Evolutionary conservation across 345 rosid species (phyloP).

Genomic region (Trapa bicornis): DNA sequence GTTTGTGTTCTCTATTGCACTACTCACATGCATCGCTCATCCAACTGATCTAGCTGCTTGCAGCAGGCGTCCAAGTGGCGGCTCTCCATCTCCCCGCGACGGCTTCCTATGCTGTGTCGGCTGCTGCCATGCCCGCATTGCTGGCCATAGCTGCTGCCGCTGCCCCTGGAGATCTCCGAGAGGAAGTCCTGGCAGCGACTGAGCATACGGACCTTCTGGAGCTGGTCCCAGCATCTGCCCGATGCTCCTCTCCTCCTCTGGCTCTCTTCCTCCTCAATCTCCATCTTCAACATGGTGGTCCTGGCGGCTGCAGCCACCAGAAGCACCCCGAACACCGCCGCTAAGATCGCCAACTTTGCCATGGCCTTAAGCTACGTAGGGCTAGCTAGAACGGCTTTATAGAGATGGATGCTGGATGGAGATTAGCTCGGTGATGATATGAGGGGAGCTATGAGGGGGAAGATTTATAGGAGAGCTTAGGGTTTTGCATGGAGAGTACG

Average conservation of each 20-base stretch:
- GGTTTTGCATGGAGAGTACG: constrained; percentile 22
- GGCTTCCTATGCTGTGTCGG: neutral
- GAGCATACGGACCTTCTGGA: constrained; percentile 21
- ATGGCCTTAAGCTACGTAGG: neutral
- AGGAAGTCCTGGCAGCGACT: constrained; percentile 20
- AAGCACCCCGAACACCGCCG: constrained; percentile 11
- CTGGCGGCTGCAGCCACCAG: constrained; percentile 16
- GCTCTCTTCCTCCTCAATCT: constrained; percentile 10
- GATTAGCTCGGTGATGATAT: neutral
- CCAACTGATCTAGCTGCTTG: constrained; percentile 5
- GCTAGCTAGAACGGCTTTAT: neutral
- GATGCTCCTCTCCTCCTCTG: neutral
- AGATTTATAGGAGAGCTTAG: neutral
- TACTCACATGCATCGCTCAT: neutral
- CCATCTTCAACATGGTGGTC: constrained; percentile 16
- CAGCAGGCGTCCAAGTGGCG: constrained; percentile 7
- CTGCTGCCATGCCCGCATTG: too few species aligned
- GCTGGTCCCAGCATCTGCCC: constrained; percentile 13
- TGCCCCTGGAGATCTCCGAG: neutral
- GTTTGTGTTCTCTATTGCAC: too few species aligned
- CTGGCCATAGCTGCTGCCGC: neutral
- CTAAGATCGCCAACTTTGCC: constrained; percentile 15
- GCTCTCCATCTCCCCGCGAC: neutral
- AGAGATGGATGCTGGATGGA: neutral
- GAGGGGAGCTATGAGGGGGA: neutral